A percentile compares a stretch with the other conserved stretches of the same genome.
Conservation (phyloP, 768 basidiomycete species). For the Paxillus ammoniavirescens region DNA sequence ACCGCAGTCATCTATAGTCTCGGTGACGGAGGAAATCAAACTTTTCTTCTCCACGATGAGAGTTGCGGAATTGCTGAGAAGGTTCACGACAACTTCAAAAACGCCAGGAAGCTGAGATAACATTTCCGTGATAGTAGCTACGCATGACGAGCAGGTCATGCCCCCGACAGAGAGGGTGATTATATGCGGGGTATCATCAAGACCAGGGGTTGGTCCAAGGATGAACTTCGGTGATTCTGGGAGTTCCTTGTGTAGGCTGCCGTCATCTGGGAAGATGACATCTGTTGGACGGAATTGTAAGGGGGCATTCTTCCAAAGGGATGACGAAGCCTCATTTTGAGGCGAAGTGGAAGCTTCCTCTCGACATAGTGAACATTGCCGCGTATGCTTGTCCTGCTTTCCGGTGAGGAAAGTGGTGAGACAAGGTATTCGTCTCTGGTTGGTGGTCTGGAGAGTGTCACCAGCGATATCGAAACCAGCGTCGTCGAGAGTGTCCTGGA, state of each 20-base stretch:
- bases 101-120: slow-evolving; percentile 53
- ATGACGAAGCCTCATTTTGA: slow-evolving; percentile 19
- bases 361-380: slow-evolving; percentile 42
- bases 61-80: slow-evolving; percentile 58
- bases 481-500: slow-evolving; percentile 39
- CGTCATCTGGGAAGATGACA: not conserved
- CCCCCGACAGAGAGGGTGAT: slow-evolving; percentile 62
- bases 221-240: not conserved
- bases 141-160: slow-evolving; percentile 77
- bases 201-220: not conserved
- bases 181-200: slow-evolving; percentile 24
- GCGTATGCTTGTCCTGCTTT: slow-evolving; percentile 13
- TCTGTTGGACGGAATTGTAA: not conserved
- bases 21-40: slow-evolving; percentile 34
- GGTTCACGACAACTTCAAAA: slow-evolving; percentile 50
- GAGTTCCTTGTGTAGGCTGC: not conserved
- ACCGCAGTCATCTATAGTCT: slow-evolving; percentile 47
- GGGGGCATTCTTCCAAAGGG: slow-evolving; percentile 3
- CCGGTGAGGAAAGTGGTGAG: slow-evolving; percentile 8
- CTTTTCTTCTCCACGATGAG: slow-evolving; percentile 39
- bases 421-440: slow-evolving; percentile 2
- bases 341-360: slow-evolving; percentile 15
- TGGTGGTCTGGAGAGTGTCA: not conserved
- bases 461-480: slow-evolving; percentile 45
- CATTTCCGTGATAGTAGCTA: slow-evolving; percentile 48